phyloP scores from a whole-genome alignment of 2,329 filamentous ascomycete genomes.

The Eurotiales sp. region DNA sequence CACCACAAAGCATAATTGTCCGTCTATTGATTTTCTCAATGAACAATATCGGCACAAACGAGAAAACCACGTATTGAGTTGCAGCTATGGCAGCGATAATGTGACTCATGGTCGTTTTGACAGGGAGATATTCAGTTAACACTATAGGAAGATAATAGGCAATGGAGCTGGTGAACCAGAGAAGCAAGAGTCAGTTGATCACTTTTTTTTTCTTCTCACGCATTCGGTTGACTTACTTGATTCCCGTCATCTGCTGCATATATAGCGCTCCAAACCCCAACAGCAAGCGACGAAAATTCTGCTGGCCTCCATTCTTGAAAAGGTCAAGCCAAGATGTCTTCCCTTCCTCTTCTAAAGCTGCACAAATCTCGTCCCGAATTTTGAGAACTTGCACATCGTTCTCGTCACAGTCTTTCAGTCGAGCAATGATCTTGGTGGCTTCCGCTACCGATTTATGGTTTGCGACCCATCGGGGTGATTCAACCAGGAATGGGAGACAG shows the following conservation, averaged over 20 bases:
- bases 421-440: neutral
- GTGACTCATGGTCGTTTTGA: neutral
- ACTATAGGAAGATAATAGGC: neutral
- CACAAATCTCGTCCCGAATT: neutral
- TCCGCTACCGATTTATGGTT: neutral
- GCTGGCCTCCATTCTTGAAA: neutral
- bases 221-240: neutral
- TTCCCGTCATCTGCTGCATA: constrained; percentile 1
- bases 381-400: neutral
- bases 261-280: neutral
- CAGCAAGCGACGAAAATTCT: neutral
- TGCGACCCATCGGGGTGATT: neutral
- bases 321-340: neutral
- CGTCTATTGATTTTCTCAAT: constrained; percentile 40
- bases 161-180: neutral
- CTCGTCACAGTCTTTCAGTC: neutral
- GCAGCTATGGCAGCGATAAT: neutral
- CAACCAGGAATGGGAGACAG: neutral
- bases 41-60: constrained; percentile 44
- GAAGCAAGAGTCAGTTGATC: neutral
- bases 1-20: constrained; percentile 52
- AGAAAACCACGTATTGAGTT: neutral
- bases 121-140: neutral
- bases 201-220: no score
- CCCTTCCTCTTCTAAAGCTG: neutral